phyloP scores from a whole-genome alignment of 331 rosid genomes.

The Arachis monticola region DNA sequence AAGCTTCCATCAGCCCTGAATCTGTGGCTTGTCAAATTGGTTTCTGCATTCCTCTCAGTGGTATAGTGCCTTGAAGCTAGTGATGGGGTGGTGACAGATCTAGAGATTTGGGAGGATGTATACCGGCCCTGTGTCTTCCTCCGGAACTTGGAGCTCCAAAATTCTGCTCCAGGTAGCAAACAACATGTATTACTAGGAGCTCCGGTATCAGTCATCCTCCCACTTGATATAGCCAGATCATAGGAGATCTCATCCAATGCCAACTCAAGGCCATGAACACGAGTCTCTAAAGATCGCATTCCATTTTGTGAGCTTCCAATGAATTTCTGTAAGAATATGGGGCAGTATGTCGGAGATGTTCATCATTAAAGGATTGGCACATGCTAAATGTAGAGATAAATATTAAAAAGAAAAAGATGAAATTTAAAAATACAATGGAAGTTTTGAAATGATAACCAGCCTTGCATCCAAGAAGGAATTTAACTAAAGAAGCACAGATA shows the following conservation, averaged over 20 bases:
- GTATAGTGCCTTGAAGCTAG: conserved; percentile 50
- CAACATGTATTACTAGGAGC: conserved; percentile 65
- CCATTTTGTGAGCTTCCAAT: conserved; percentile 97
- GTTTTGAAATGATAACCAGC: not conserved
- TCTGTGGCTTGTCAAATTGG: conserved; percentile 52
- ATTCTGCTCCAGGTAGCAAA: conserved; percentile 80
- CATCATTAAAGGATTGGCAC: conserved; percentile 33
- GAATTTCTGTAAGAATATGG: conserved; percentile 54
- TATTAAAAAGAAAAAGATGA: conserved; percentile 8
- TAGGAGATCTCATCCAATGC: conserved; percentile 94
- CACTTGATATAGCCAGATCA: conserved; percentile 91
- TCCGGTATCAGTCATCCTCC: conserved; percentile 71
- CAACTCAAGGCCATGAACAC: conserved; percentile 94
- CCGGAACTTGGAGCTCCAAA: conserved; percentile 88
- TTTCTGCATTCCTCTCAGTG: conserved; percentile 46
- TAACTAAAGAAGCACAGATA: conserved; percentile 9
- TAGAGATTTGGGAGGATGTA: conserved; percentile 54
- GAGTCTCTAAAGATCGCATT: conserved; percentile 91
- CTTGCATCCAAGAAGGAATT: conserved; percentile 20
- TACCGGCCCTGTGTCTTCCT: conserved; percentile 67
- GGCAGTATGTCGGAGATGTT: conserved; percentile 35
- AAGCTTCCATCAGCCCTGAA: conserved; percentile 65
- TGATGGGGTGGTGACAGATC: conserved; percentile 52
- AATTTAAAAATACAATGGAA: conserved; percentile 22
- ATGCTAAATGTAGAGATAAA: conserved; percentile 20